These are phyloP conservation scores for Microdochium paspali DNA, from an alignment of 2,329 filamentous ascomycete species.

Conservation along the genomic window DNA sequence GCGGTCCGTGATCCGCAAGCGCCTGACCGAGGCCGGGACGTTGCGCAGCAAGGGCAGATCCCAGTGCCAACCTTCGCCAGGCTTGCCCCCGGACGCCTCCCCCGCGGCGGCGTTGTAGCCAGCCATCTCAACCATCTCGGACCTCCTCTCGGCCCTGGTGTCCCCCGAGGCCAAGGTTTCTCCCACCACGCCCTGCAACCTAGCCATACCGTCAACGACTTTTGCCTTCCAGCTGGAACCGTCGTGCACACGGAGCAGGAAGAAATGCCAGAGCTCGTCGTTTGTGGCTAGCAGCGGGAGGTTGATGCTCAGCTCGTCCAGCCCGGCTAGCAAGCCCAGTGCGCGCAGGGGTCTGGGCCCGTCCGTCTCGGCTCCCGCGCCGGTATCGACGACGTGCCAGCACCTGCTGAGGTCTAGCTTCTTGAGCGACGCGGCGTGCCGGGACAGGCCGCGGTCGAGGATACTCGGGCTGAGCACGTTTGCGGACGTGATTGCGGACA, in stretches of 20 bases:
- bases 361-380: too few species aligned
- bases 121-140: too few species aligned
- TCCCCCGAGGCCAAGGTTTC: too few species aligned
- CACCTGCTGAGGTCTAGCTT: not conserved
- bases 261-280: not conserved
- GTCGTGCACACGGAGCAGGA: too few species aligned
- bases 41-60: not conserved
- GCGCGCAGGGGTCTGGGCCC: not conserved
- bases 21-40: not conserved
- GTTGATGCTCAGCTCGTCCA: not conserved
- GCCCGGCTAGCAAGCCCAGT: not conserved
- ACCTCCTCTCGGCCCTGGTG: too few species aligned
- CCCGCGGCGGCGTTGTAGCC: too few species aligned
- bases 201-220: too few species aligned
- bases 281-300: not conserved
- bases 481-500: too few species aligned
- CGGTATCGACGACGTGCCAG: not conserved
- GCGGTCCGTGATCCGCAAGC: too few species aligned
- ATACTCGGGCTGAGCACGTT: not conserved
- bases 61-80: not conserved
- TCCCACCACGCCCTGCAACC: too few species aligned
- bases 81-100: too few species aligned
- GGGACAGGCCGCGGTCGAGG: not conserved
- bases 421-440: not conserved
- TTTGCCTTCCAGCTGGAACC: too few species aligned